phyloP scores from a whole-genome alignment of 2,329 filamentous ascomycete genomes.

The Trichoderma lentiforme region DNA sequence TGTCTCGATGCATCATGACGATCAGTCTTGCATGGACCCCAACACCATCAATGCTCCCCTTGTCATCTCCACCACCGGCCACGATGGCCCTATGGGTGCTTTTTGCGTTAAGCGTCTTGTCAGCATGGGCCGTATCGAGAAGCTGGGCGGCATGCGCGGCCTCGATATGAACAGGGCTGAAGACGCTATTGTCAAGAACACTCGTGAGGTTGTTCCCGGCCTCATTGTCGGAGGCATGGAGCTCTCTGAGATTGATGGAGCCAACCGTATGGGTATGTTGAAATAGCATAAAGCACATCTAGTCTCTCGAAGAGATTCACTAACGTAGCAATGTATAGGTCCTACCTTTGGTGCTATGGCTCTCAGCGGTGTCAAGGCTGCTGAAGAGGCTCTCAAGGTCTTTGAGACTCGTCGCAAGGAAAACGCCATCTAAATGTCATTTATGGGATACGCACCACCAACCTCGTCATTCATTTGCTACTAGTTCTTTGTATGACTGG shows the following conservation, averaged over 20 bases:
- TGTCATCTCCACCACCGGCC: conserved; percentile 84
- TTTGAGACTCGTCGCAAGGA: conserved; percentile 75
- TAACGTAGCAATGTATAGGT: conserved; percentile 32
- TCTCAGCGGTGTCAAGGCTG: conserved; percentile 82
- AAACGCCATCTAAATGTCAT: conserved; percentile 47
- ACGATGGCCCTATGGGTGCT: conserved; percentile 86
- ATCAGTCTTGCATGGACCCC: conserved; percentile 94
- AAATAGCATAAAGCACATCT: rapidly evolving
- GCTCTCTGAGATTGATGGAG: conserved; percentile 82
- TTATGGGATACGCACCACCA: neutral
- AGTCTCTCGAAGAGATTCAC: no score
- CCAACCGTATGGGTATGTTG: conserved; percentile 77
- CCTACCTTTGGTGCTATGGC: conserved; percentile 90
- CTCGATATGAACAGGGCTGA: conserved; percentile 90
- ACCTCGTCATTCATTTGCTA: conserved; percentile 7
- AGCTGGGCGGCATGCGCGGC: conserved; percentile 87
- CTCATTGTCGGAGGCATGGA: conserved; percentile 96
- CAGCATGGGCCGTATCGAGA: conserved; percentile 78
- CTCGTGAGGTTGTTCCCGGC: conserved; percentile 81
- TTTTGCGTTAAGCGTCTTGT: conserved; percentile 90
- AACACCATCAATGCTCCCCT: conserved; percentile 94
- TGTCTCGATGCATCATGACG: conserved; percentile 81
- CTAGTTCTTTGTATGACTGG: conserved; percentile 1
- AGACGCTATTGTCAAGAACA: conserved; percentile 90
- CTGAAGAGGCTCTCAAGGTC: conserved; percentile 76